A percentile compares a stretch with the other conserved stretches of the same genome.
Evolutionary conservation across 2,329 filamentous ascomycete species (phyloP).

Genomic region (Monosporascus sp.): DNA sequence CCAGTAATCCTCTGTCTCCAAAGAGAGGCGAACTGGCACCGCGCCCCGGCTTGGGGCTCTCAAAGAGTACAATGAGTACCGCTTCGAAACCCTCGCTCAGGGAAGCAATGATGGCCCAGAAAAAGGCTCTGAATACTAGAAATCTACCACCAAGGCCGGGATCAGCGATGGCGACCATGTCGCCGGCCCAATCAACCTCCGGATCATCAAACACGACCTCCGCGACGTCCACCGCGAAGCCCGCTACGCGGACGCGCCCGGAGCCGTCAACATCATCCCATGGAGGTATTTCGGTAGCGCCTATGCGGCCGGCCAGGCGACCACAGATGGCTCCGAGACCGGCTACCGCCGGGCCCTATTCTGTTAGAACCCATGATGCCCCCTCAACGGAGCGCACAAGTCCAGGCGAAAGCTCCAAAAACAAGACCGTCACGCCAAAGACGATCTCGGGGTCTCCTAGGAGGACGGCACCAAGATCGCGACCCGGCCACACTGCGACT

Average conservation of each 20-base stretch:
- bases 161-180: constrained; percentile 59
- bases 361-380: constrained; percentile 48
- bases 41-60: constrained; percentile 55
- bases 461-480: constrained; percentile 39
- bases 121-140: constrained; percentile 52
- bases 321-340: constrained; percentile 55
- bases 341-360: constrained; percentile 62
- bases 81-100: constrained; percentile 62
- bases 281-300: constrained; percentile 57
- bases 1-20: constrained; percentile 70
- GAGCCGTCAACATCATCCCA: constrained; percentile 40
- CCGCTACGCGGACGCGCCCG: constrained; percentile 34
- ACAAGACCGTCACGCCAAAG: constrained; percentile 45
- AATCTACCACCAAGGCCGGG: constrained; percentile 53
- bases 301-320: constrained; percentile 54
- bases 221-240: constrained; percentile 23
- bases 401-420: constrained; percentile 37
- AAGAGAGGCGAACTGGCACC: constrained; percentile 46
- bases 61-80: constrained; percentile 53
- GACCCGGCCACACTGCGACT: constrained; percentile 42
- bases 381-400: constrained; percentile 37
- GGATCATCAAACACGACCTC: constrained; percentile 29
- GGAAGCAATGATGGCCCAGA: constrained; percentile 80
- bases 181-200: constrained; percentile 42
- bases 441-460: constrained; percentile 48